Evolutionary conservation across 176 grass and related monocot species (phyloP).

Genomic region (Oryza meridionalis): DNA sequence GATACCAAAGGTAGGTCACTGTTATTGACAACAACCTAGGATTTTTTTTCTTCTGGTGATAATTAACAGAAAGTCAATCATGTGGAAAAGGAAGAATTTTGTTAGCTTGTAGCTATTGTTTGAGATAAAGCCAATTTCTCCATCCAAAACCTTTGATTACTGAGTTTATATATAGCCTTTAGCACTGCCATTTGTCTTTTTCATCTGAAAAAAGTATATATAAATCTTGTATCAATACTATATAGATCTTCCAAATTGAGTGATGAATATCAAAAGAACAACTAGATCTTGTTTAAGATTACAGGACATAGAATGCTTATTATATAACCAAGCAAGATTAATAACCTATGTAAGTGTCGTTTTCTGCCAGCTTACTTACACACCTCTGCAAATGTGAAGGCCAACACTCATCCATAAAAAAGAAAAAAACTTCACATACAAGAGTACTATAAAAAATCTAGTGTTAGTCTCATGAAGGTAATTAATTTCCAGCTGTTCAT

Average conservation of each 20-base stretch:
- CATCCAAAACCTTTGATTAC: background rate
- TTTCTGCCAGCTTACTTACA: conserved; percentile 38
- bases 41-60: background rate
- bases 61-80: background rate
- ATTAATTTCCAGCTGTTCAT: background rate
- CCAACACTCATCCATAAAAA: conserved; percentile 32
- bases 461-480: conserved; percentile 33
- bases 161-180: conserved; percentile 19
- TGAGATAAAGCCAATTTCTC: background rate
- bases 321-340: conserved; percentile 21
- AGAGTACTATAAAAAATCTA: background rate
- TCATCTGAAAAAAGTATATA: background rate
- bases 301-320: background rate
- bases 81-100: background rate
- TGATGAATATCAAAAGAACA: conserved; percentile 29
- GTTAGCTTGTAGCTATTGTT: background rate
- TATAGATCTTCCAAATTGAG: background rate
- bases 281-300: conserved; percentile 47
- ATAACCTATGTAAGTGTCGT: conserved; percentile 35
- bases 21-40: conserved; percentile 11
- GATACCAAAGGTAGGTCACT: conserved; percentile 26
- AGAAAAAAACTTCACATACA: conserved; percentile 30
- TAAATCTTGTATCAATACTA: background rate
- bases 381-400: conserved; percentile 3
- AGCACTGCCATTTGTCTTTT: background rate